Evolutionary conservation across 768 basidiomycete genomes (phyloP).

Genomic region (Lentinula sp.): DNA sequence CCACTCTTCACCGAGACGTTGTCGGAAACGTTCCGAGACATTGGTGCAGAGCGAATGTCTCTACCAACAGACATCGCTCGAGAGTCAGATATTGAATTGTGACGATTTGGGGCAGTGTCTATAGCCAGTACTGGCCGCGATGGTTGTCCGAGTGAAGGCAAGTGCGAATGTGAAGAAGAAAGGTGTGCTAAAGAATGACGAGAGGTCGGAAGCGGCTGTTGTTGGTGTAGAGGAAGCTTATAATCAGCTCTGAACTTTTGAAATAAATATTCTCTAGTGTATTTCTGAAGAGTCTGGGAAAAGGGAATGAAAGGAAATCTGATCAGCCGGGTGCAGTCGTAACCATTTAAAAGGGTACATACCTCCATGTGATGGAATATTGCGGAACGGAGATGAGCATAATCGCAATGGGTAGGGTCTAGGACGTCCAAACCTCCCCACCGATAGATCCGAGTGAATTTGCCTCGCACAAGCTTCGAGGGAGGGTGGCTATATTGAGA

Average conservation of each 20-base stretch:
- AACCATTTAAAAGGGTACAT: slow-evolving; percentile 19
- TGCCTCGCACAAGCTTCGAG: slow-evolving; percentile 50
- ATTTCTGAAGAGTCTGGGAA: slow-evolving; percentile 74
- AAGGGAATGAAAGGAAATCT: slow-evolving; percentile 5
- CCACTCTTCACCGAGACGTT: slow-evolving; percentile 13
- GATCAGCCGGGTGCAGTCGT: not conserved
- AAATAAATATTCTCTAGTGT: slow-evolving; percentile 78
- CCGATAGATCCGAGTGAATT: slow-evolving; percentile 67
- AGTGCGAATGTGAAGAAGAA: slow-evolving; percentile 28
- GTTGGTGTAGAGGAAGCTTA: slow-evolving; percentile 17
- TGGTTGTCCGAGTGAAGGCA: slow-evolving; percentile 37
- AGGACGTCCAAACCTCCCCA: slow-evolving; percentile 84
- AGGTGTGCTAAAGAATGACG: slow-evolving; percentile 39
- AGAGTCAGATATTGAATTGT: slow-evolving; percentile 37
- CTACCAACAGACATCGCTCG: slow-evolving; percentile 39
- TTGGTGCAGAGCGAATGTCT: slow-evolving; percentile 37
- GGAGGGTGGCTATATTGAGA: slow-evolving; percentile 33
- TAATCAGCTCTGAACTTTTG: slow-evolving; percentile 68
- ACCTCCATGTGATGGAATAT: slow-evolving; percentile 91
- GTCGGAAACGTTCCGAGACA: slow-evolving; percentile 38
- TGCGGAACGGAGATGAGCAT: slow-evolving; percentile 66
- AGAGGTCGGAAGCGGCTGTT: slow-evolving; percentile 41
- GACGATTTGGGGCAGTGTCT: slow-evolving; percentile 49
- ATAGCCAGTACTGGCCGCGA: slow-evolving; percentile 57
- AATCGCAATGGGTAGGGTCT: slow-evolving; percentile 77